Conservation (phyloP, 192 early-diverging fungal genomes). For the Jimgerdemannia flammicorona region DNA sequence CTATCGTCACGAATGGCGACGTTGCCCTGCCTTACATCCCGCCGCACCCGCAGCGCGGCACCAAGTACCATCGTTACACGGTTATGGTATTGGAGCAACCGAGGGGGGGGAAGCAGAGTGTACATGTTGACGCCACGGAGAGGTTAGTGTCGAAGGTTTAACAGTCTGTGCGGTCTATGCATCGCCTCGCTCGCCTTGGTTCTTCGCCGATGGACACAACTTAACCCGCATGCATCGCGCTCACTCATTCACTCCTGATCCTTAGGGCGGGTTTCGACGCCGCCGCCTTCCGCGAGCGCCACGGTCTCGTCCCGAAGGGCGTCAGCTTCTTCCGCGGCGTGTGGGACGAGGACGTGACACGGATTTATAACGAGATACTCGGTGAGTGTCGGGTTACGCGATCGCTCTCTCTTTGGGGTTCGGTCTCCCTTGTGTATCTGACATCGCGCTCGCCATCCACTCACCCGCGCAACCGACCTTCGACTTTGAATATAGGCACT, state of each 20-base stretch:
- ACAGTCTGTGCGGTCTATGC: too few relatives aligned
- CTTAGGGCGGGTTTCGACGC: conserved; percentile 25
- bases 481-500: conserved; percentile 5
- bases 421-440: neutral
- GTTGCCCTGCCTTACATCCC: conserved; percentile 58
- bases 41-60: conserved; percentile 75
- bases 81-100: conserved; percentile 61
- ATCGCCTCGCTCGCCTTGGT: too few relatives aligned
- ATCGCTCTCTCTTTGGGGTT: too few relatives aligned
- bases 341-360: conserved; percentile 47
- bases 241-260: neutral
- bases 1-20: conserved; percentile 36
- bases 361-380: conserved; percentile 48
- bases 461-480: too few relatives aligned
- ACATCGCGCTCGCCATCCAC: neutral
- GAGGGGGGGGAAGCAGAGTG: conserved; percentile 42
- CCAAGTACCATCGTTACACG: conserved; percentile 72
- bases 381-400: conserved; percentile 14
- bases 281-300: conserved; percentile 27
- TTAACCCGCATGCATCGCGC: neutral
- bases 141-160: neutral
- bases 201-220: too few relatives aligned
- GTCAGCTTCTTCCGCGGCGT: conserved; percentile 53
- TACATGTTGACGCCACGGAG: conserved; percentile 31
- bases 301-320: conserved; percentile 40